Evolutionary conservation across 176 grass and related monocot genomes (phyloP).

Genomic region (Juncus inflexus): DNA sequence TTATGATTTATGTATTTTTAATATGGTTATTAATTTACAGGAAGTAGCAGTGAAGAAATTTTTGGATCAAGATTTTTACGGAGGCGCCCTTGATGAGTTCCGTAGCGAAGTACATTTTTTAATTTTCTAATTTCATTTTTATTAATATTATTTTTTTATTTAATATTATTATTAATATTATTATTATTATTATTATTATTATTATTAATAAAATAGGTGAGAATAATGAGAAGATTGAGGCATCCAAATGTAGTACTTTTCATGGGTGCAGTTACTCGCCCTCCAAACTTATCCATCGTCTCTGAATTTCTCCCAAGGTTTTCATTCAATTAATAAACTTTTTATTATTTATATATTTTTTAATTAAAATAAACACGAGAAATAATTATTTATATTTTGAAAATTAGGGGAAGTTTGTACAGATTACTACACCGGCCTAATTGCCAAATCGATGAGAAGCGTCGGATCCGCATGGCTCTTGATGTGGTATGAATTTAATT

Average conservation of each 20-base stretch:
- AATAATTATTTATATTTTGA: constrained; percentile 21
- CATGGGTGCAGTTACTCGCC: constrained; percentile 98
- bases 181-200: constrained; percentile 29
- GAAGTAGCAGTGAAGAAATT: constrained; percentile 99
- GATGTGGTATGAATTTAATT: constrained; percentile 67
- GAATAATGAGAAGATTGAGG: constrained; percentile 93
- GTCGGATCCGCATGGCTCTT: constrained; percentile 96
- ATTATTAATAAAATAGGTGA: constrained; percentile 56
- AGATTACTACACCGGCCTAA: constrained; percentile 94
- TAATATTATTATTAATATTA: constrained; percentile 26
- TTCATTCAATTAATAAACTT: not conserved
- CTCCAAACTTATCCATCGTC: constrained; percentile 91
- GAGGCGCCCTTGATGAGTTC: constrained; percentile 94
- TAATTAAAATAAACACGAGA: not conserved
- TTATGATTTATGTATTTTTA: constrained; percentile 1
- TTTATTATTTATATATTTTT: constrained; percentile 3
- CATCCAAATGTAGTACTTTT: constrained; percentile 99
- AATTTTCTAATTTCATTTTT: constrained; percentile 15
- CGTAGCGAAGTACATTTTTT: constrained; percentile 77
- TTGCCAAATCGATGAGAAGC: constrained; percentile 97
- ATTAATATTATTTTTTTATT: constrained; percentile 16
- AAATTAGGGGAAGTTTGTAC: constrained; percentile 90
- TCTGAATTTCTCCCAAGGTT: constrained; percentile 98
- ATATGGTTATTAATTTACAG: constrained; percentile 50
- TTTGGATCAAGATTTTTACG: constrained; percentile 99